Evolutionary conservation across 495 filamentous ascomycete species (phyloP).

Genomic region (Xylaria grammica): DNA sequence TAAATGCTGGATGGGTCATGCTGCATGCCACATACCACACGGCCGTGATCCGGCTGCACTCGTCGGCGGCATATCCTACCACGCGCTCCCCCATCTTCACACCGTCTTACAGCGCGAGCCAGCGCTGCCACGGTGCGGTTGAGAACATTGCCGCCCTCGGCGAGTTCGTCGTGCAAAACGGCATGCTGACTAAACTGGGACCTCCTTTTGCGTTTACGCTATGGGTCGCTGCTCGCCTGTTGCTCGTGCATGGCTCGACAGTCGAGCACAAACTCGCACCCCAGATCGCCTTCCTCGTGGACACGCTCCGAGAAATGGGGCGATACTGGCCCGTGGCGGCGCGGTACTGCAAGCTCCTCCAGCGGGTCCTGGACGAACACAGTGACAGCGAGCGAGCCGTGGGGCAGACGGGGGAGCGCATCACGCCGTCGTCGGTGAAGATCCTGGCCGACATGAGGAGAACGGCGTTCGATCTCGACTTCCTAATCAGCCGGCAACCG

Average conservation of each 20-base stretch:
- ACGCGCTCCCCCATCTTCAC: constrained; percentile 85
- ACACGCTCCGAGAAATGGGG: constrained; percentile 79
- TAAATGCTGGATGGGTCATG: constrained; percentile 87
- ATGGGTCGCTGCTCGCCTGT: constrained; percentile 87
- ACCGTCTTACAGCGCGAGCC: constrained; percentile 79
- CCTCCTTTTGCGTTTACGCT: constrained; percentile 88
- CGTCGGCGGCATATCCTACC: constrained; percentile 90
- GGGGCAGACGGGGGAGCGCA: constrained; percentile 64
- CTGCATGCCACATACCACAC: constrained; percentile 78
- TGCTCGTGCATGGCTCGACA: constrained; percentile 86
- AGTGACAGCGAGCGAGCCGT: constrained; percentile 68
- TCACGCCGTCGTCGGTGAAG: constrained; percentile 78
- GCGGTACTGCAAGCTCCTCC: constrained; percentile 78
- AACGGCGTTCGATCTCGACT: constrained; percentile 84
- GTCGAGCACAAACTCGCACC: constrained; percentile 80
- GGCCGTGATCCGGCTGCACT: constrained; percentile 85
- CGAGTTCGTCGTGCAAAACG: constrained; percentile 72
- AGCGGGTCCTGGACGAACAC: constrained; percentile 83
- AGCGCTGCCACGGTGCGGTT: constrained; percentile 79
- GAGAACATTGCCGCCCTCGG: constrained; percentile 81
- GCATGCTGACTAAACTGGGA: constrained; percentile 77
- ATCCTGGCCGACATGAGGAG: constrained; percentile 90
- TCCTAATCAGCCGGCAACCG: constrained; percentile 83
- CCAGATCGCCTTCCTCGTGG: constrained; percentile 78
- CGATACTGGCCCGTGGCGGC: constrained; percentile 83